phyloP scores from a whole-genome alignment of 2,329 filamentous ascomycete species.

The Ampelomyces quisqualis region DNA sequence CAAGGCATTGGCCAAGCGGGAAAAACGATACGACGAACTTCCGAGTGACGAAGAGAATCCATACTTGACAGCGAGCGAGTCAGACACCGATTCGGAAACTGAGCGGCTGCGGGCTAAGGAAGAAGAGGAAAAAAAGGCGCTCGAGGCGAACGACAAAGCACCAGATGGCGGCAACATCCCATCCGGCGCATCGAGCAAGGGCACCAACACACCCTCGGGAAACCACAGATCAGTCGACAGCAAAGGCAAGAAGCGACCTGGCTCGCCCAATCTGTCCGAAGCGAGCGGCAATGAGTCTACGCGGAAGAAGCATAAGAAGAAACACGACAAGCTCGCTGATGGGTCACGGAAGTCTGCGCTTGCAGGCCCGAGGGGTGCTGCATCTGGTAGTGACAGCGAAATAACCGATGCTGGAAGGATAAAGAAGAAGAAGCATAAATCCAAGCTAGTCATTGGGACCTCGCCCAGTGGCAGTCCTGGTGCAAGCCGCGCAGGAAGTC shows the following conservation, averaged over 20 bases:
- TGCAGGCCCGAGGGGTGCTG: slow-evolving; percentile 47
- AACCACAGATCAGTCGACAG: slow-evolving; percentile 54
- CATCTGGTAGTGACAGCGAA: slow-evolving; percentile 71
- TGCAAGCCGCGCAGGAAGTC: slow-evolving; percentile 56
- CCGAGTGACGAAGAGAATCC: slow-evolving; percentile 69
- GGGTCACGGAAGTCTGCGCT: slow-evolving; percentile 29
- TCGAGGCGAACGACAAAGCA: slow-evolving; percentile 49
- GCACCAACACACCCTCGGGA: slow-evolving; percentile 66
- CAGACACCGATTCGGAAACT: slow-evolving; percentile 59
- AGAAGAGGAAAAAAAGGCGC: slow-evolving; percentile 53
- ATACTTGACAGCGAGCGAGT: slow-evolving; percentile 36
- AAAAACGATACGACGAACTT: slow-evolving; percentile 84
- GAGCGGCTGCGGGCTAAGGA: slow-evolving; percentile 62
- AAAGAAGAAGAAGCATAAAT: slow-evolving; percentile 58
- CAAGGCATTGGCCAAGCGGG: slow-evolving; percentile 79
- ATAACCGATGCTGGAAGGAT: slow-evolving; percentile 66
- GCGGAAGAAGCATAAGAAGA: slow-evolving; percentile 59
- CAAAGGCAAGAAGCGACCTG: slow-evolving; percentile 72
- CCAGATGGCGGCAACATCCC: slow-evolving; percentile 48
- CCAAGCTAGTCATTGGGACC: slow-evolving; percentile 55
- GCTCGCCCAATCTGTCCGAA: slow-evolving; percentile 84
- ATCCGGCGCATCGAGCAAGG: slow-evolving; percentile 66
- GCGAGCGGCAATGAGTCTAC: slow-evolving; percentile 88
- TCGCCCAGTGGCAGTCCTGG: slow-evolving; percentile 63
- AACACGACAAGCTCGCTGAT: slow-evolving; percentile 30